phyloP scores from a whole-genome alignment of 2,329 filamentous ascomycete genomes.

The Colletotrichum sp. region DNA sequence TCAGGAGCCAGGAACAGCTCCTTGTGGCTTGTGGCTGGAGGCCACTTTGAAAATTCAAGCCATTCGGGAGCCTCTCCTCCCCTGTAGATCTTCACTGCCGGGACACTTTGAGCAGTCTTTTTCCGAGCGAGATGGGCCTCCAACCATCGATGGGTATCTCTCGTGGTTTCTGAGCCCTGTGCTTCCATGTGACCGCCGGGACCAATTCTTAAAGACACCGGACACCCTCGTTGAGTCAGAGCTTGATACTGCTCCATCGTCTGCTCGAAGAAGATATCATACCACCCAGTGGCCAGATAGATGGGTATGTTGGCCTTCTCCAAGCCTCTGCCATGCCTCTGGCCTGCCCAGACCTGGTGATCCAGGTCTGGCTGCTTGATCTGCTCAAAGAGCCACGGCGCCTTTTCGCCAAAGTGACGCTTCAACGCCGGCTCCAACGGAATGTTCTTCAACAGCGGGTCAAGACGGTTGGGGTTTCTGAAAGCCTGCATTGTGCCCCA shows the following conservation, averaged over 20 bases:
- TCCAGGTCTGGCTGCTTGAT: conserved; percentile 8
- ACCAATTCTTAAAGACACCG: conserved; percentile 22
- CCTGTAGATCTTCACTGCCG: conserved; percentile 6
- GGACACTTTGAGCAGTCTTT: background rate
- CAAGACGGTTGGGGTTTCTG: background rate
- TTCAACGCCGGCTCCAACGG: conserved; percentile 8
- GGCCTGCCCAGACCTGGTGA: conserved; percentile 5
- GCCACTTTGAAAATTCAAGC: conserved; percentile 18
- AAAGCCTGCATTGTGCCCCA: background rate
- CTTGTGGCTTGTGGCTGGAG: background rate
- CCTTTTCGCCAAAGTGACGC: conserved; percentile 7
- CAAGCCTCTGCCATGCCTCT: conserved; percentile 12
- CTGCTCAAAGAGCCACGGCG: conserved; percentile 2
- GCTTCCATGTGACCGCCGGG: conserved; percentile 21
- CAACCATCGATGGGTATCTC: conserved; percentile 12
- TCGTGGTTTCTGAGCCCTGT: background rate
- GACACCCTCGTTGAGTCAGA: conserved; percentile 7
- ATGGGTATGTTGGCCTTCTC: conserved; percentile 21
- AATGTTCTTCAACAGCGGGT: background rate
- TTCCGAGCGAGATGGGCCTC: background rate
- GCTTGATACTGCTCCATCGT: conserved; percentile 21
- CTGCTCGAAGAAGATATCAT: conserved; percentile 21
- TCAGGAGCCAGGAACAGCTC: conserved; percentile 2
- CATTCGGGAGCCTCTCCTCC: conserved; percentile 22
- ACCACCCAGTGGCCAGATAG: conserved; percentile 22